Evolutionary conservation across 176 grass and related monocot species (phyloP), one percentile per base, ranked within the genome.

Genomic region (Oryza officinalis): DNA sequence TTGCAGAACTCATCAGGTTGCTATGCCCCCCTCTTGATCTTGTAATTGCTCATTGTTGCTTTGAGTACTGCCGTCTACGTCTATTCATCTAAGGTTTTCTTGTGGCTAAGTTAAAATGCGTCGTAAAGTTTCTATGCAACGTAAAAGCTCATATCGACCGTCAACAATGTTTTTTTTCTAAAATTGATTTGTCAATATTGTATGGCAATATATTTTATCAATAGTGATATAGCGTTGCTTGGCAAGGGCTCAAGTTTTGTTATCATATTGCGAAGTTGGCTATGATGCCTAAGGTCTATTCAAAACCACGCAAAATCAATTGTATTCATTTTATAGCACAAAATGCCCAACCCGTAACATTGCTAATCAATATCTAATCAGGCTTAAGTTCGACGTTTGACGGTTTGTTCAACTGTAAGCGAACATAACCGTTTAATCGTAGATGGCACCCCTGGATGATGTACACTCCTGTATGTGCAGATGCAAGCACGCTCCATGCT

Each of bases 21-120:
- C 65, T 86, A 43, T 80, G 43, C 23, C 84, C 27, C 69, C 44
- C 13, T 46, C 44, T 52, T 5, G 17, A 20, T 52, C 13, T 66
- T 80, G 84, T 65, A 80, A 80, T 80, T 75, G 69, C 77, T 67
- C 69, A 57, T 67, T 59, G 61, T 32, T 86, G 77, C 18, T 72
- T 9, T 40, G 23, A 68, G 77, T 60, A 67, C 69, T 37, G 33
- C 18, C 1, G 15, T 15, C 17, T 20, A 54, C 17, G 50, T 10
- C 17, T 54, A 8, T 54, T 54, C 17, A 54, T 54, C 5, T 0
- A 20, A 6, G 50, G 50, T 54, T 22, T 54, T 52, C 1, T 0
- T 41, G 40, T 45, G 43, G 2, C 43, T 45, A 4, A 18, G 5
- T 49, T 4, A 14, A 49, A 49, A 49, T 15, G 13, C 4, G 46